Evolutionary conservation across 345 rosid species (phyloP).

Genomic region (Eutrema heterophyllum): DNA sequence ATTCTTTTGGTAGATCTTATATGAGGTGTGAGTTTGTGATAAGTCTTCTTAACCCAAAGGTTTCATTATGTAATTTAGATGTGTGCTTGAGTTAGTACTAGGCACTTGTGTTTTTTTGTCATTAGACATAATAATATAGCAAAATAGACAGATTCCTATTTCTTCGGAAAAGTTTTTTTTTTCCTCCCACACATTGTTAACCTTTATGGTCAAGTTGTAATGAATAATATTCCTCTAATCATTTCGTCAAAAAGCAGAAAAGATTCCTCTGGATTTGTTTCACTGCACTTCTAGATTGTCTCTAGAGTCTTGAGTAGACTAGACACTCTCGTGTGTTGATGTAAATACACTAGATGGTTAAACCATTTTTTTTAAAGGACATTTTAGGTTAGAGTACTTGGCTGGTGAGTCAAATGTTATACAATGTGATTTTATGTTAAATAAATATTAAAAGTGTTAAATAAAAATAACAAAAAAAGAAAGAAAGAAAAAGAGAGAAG

Average conservation of each 20-base stretch:
- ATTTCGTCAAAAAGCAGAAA: conserved; percentile 25
- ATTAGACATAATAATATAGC: not conserved
- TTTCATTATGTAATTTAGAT: no score
- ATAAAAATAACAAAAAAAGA: not conserved
- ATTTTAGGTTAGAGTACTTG: not conserved
- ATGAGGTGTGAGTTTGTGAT: no score
- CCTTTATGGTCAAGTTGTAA: conserved; percentile 22
- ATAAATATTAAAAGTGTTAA: not conserved
- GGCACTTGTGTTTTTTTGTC: no score
- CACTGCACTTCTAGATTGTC: not conserved
- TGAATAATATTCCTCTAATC: conserved; percentile 13
- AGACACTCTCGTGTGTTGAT: not conserved
- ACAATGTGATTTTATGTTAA: not conserved
- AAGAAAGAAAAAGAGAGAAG: not conserved
- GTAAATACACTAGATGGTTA: not conserved
- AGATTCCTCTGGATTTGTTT: conserved; percentile 12
- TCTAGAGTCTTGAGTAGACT: not conserved
- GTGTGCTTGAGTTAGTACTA: no score
- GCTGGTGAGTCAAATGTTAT: conserved; percentile 12
- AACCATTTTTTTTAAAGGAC: no score
- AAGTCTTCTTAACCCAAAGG: no score
- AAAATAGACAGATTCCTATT: conserved; percentile 26
- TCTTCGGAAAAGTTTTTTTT: conserved; percentile 20
- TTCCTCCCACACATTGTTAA: conserved; percentile 18
- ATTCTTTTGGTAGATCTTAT: no score